Evolutionary conservation across 169 alveolate species (phyloP).

Genomic region (Cyclospora cayetanensis): DNA sequence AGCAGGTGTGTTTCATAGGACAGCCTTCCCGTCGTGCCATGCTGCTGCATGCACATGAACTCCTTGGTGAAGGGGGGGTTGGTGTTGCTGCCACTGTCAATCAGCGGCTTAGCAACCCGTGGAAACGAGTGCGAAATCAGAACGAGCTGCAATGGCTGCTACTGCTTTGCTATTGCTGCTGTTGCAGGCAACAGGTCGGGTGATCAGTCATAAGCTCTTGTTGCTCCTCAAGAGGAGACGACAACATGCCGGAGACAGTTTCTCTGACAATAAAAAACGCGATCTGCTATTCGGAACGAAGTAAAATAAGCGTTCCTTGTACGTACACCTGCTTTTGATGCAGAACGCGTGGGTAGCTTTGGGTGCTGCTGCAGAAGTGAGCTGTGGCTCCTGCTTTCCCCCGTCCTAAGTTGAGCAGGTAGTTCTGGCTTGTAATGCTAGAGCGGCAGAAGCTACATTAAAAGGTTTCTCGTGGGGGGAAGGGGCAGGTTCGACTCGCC

Average conservation of each 20-base stretch:
- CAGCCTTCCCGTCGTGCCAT: neutral
- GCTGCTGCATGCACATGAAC: neutral
- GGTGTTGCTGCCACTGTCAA: no score
- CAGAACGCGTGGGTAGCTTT: neutral
- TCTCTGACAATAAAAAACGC: neutral
- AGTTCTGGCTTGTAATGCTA: neutral
- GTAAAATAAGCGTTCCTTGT: neutral
- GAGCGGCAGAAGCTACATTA: constrained; percentile 1
- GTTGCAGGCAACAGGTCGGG: constrained; percentile 52
- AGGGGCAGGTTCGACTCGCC: no score
- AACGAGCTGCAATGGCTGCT: neutral
- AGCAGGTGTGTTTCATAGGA: constrained; percentile 17
- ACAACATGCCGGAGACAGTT: constrained; percentile 38
- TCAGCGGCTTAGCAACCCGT: no score
- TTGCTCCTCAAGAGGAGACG: constrained; percentile 24
- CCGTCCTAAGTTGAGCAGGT: neutral
- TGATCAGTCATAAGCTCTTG: constrained; percentile 6
- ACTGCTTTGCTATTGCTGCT: neutral
- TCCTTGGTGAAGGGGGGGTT: no score
- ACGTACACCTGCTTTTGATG: neutral
- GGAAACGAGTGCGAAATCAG: no score
- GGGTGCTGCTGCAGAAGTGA: neutral
- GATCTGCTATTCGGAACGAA: constrained; percentile 2
- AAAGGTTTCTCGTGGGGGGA: no score
- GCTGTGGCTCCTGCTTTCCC: neutral